phyloP scores from a whole-genome alignment of 2,329 filamentous ascomycete species.

The Calonectria ilicicola region DNA sequence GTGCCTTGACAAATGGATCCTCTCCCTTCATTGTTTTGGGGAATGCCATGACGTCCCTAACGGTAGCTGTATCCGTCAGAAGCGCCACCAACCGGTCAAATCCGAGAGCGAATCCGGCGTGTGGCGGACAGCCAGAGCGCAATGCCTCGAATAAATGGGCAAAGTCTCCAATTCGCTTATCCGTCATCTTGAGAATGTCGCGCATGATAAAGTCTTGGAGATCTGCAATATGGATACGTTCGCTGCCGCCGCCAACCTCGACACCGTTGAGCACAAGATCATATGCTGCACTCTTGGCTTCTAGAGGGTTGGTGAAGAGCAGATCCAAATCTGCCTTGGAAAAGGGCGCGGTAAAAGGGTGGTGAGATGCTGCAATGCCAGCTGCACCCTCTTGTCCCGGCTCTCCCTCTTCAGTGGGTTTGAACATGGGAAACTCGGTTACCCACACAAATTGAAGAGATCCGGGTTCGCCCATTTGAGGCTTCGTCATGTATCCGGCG shows the following conservation, averaged over 20 bases:
- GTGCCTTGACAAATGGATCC: conserved; percentile 85
- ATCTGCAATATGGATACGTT: conserved; percentile 87
- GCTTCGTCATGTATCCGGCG: conserved; percentile 64
- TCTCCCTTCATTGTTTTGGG: conserved; percentile 94
- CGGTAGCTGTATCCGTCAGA: conserved; percentile 79
- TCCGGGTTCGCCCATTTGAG: conserved; percentile 49
- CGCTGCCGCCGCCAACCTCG: conserved; percentile 92
- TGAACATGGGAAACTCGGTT: conserved; percentile 92
- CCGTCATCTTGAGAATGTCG: conserved; percentile 83
- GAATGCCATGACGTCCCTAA: conserved; percentile 96
- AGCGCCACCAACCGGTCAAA: conserved; percentile 90
- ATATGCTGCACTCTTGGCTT: conserved; percentile 87
- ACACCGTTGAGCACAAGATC: conserved; percentile 96
- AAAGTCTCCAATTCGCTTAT: conserved; percentile 82
- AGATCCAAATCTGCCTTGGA: conserved; percentile 78
- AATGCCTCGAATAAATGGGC: conserved; percentile 86
- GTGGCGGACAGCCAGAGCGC: conserved; percentile 88
- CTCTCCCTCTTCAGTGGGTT: conserved; percentile 70
- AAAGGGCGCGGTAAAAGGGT: conserved; percentile 93
- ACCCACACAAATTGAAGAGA: conserved; percentile 84
- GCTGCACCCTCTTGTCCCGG: conserved; percentile 86
- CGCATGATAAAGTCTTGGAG: conserved; percentile 89
- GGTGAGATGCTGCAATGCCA: conserved; percentile 89
- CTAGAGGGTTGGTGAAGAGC: conserved; percentile 77
- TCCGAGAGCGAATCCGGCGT: conserved; percentile 92